Conservation (phyloP, 345 rosid species). For the Gossypium anomalum region DNA sequence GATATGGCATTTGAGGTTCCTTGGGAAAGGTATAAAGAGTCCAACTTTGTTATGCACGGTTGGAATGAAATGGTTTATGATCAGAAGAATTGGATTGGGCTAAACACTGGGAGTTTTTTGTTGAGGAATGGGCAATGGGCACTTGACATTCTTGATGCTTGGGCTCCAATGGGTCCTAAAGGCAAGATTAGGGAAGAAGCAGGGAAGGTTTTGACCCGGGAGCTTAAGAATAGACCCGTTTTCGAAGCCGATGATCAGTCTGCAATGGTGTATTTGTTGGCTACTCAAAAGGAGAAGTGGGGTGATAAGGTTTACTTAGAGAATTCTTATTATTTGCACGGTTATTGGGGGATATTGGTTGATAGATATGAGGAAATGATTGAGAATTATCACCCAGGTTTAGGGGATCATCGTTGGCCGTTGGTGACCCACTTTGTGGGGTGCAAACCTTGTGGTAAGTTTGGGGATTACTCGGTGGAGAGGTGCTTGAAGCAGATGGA, state of each 20-base stretch:
- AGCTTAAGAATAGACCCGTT: neutral
- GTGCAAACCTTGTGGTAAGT: neutral
- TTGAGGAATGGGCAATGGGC: constrained; percentile 5
- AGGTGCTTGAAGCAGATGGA: constrained; percentile 8
- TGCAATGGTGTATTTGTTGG: constrained; percentile 4
- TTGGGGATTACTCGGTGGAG: neutral
- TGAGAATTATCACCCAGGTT: constrained; percentile 6
- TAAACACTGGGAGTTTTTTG: neutral
- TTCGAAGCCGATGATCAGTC: constrained; percentile 10
- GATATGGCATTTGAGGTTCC: constrained; percentile 7
- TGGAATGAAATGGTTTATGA: constrained; percentile 6
- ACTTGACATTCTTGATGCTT: neutral
- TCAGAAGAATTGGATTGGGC: neutral
- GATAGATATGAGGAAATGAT: constrained; percentile 6
- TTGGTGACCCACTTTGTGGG: constrained; percentile 6
- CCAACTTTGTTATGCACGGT: constrained; percentile 1
- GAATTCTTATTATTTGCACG: constrained; percentile 2
- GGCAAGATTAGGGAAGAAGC: constrained; percentile 6
- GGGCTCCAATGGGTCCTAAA: constrained; percentile 1
- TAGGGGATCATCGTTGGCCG: constrained; percentile 3
- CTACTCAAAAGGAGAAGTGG: neutral
- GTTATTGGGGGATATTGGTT: constrained; percentile 1
- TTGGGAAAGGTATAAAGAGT: neutral
- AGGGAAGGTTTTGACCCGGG: neutral
- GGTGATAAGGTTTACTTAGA: constrained; percentile 4